Evolutionary conservation across 257 asterid species (phyloP), one percentile per base, ranked within the genome.

Genomic region (Ajuga chamaepitys): DNA sequence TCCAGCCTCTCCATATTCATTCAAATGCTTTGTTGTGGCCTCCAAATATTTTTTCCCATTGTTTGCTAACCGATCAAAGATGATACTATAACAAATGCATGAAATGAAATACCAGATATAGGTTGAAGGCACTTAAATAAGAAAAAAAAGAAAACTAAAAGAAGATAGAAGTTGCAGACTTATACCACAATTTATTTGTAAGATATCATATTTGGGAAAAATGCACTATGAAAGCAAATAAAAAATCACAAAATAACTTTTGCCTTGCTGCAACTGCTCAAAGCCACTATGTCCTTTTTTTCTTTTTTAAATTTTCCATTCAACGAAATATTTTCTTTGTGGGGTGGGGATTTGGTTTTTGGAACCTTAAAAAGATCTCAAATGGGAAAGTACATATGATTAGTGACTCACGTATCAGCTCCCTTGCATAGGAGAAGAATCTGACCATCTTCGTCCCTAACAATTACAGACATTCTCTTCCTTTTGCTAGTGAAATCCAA

Each of bases 401-500:
- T 56, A 68, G 55, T 67, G 47, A 32, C 74, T 42, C 32, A 91
- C 98, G 88, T 88, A 82, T 92, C 98, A 34, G 98, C 98, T 77
- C 98, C 98, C 83, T 92, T 92, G 84, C 96, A 92, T 65, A 92
- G 67, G 65, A 92, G 86, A 78, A 86, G 68, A 71, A 92, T 81
- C 86, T 92, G 93, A 16, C 81, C 95, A 17, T 75, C 66, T 73
- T 85, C 95, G 55, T 86, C 98, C 71, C 76, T 82, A 52, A 92
- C 70, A 67, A 92, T 85, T 51, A 85, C 92, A 74, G 98, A 86
- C 98, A 92, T 92, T 71, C 98, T 78, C 84, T 92, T 92, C 85
- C 98, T 82, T 74, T 92, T 85, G 95, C 98, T 92, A 38, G 98
- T 88, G 81, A 88, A 92, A 72, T 92, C 95, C 86, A 92, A 71